Percentiles rank a stretch among this genome's conserved stretches.
Evolutionary conservation across 805 yeast genomes (phyloP).

Genomic region (Sporopachydermia lactativora): DNA sequence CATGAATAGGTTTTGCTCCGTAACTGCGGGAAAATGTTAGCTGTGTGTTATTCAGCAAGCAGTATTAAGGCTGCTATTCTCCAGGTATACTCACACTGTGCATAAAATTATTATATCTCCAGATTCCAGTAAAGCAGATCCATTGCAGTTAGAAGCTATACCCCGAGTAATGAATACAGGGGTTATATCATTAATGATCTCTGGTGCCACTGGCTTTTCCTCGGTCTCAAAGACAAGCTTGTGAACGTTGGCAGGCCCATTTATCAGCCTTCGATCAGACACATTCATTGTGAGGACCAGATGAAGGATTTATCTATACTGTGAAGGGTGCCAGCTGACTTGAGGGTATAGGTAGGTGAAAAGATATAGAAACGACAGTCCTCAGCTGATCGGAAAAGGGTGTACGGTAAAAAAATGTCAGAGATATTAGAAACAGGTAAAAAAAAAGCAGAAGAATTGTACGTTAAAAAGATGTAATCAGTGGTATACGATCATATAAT

Average conservation of each 20-base stretch:
- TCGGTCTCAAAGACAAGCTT: not conserved
- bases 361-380: no score
- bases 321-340: no score
- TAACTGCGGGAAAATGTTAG: not conserved
- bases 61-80: no score
- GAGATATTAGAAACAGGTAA: no score
- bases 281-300: not conserved
- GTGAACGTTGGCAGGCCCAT: not conserved
- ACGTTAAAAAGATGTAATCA: no score
- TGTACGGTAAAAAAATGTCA: no score
- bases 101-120: not conserved
- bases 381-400: no score
- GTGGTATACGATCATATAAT: no score
- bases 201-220: slow-evolving; percentile 1
- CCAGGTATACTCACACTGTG: not conserved
- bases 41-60: no score
- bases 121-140: not conserved
- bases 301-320: no score
- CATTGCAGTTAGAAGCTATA: not conserved
- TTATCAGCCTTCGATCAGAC: not conserved
- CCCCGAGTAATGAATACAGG: not conserved
- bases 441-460: no score
- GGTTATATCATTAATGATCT: not conserved
- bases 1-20: not conserved
- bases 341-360: no score